Evolutionary conservation across 139 green algal species (phyloP), one percentile per base, ranked within the genome.

Genomic region (Closterium sp.): DNA sequence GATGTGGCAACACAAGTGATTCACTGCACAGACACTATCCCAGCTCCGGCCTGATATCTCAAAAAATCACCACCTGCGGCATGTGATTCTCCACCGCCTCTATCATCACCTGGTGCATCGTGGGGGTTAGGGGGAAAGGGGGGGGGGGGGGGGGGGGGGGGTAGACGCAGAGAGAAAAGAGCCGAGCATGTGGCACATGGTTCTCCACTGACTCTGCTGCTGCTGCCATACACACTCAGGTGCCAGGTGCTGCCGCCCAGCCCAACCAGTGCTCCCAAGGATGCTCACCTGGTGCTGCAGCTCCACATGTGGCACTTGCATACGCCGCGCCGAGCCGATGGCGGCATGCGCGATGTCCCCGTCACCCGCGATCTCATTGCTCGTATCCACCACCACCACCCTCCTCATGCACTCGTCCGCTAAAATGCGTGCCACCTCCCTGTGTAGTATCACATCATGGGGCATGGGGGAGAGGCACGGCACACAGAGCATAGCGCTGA

Each of bases 81-180:
- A 97, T 98, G 96, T 98, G 97, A 88, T 99, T 99, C 89, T 98
- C 95, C 86, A 98, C 93, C 22, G 93, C 93, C 86, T 96, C 95
- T 31, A 96, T 95, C 93, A 96, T 92, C 29, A 95, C 89, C 45
- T 94, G 92, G 13, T 70, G 62, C 42, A 27, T 4, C n/a, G 28
- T 0, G 17, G 50, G 50, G 50, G 50, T 9, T 45, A 6, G 38
- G 2, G 38, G 38, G 38, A 9, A 45, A 45, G 38, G 38, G 9
- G 38, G 4, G 4, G 38, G 38, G 38, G 38, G 10, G 38, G 38
- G 38, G 2, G 2, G 4, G 4, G 38, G 38, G 38, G 38, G 38
- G 38, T 45, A 11, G 38, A 11, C 38, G 38, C 38, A 45, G 38
- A 45, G 38, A 45, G 38, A 45, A 45, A 45, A 45, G 38, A 45